Percentiles rank a stretch among this genome's conserved stretches.
phyloP scores from a whole-genome alignment of 2,329 filamentous ascomycete genomes.

The Plenodomus biglobosus region DNA sequence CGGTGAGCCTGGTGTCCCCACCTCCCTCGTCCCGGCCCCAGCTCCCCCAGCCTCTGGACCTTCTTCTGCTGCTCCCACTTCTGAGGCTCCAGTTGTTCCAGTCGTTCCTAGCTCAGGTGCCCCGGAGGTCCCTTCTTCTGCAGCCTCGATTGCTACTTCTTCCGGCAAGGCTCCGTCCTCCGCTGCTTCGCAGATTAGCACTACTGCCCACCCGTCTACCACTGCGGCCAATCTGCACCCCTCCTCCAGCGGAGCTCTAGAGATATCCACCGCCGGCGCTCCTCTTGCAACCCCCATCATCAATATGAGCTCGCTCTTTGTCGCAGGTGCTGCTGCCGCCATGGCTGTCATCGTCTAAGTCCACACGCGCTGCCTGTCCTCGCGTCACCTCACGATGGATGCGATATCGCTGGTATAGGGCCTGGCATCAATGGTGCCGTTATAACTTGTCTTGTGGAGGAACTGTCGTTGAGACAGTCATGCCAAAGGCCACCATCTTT shows the following conservation, averaged over 20 bases:
- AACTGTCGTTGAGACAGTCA: background rate
- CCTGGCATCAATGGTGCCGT: slow-evolving; percentile 7
- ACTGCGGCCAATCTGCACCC: slow-evolving; percentile 12
- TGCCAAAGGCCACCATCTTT: slow-evolving; percentile 1
- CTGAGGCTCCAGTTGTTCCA: slow-evolving; percentile 2
- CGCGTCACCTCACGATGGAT: slow-evolving; percentile 4
- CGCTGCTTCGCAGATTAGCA: slow-evolving; percentile 1
- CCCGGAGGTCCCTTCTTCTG: slow-evolving; percentile 1
- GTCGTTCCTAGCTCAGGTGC: slow-evolving; percentile 7
- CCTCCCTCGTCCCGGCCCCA: slow-evolving; percentile 11
- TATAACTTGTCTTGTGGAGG: background rate
- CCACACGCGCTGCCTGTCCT: background rate
- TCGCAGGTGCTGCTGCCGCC: slow-evolving; percentile 21
- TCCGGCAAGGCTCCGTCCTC: slow-evolving; percentile 4
- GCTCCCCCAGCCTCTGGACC: slow-evolving; percentile 3
- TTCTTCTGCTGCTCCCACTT: background rate
- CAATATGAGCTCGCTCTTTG: slow-evolving; percentile 24
- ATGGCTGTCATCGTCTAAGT: slow-evolving; percentile 23
- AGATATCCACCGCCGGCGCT: slow-evolving; percentile 19
- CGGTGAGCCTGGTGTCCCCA: slow-evolving; percentile 6
- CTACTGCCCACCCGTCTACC: slow-evolving; percentile 8
- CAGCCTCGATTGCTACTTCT: background rate
- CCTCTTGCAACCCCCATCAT: slow-evolving; percentile 20
- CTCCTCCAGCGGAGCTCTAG: slow-evolving; percentile 4
- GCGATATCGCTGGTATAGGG: slow-evolving; percentile 10